Conservation (phyloP, 495 filamentous ascomycete species). For the Penicillium psychrofluorescens region DNA sequence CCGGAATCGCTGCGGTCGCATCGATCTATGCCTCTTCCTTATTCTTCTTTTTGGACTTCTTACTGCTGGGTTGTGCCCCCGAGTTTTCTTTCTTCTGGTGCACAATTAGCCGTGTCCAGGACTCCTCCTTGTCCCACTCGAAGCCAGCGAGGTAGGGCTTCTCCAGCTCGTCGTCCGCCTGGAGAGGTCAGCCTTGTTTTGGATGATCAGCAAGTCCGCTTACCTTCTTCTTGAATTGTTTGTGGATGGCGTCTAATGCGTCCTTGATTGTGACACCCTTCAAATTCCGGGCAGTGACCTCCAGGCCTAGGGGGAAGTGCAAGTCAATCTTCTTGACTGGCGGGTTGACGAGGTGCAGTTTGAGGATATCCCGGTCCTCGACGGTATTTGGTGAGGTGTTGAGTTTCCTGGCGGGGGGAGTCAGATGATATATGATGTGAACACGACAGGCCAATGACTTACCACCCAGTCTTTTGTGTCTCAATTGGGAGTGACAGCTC, state of each 20-base stretch:
- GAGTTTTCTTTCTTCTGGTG: constrained; percentile 70
- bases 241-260: constrained; percentile 86
- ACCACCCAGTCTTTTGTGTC: constrained; percentile 88
- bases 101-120: constrained; percentile 66
- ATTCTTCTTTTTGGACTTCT: constrained; percentile 65
- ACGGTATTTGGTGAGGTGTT: constrained; percentile 72
- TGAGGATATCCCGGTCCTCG: constrained; percentile 75
- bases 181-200: constrained; percentile 9
- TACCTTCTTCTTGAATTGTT: constrained; percentile 91
- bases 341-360: constrained; percentile 70
- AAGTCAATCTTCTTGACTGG: constrained; percentile 91
- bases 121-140: constrained; percentile 91
- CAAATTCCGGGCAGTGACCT: constrained; percentile 80
- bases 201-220: constrained; percentile 1
- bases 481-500: constrained; percentile 75
- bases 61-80: constrained; percentile 38
- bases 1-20: neutral
- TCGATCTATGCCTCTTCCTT: constrained; percentile 32
- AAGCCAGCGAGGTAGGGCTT: constrained; percentile 80
- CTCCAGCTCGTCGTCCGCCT: constrained; percentile 85
- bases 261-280: constrained; percentile 95
- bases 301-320: constrained; percentile 77
- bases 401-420: constrained; percentile 60
- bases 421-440: neutral
- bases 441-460: constrained; percentile 21